These are phyloP conservation scores for Erythrobasidium hasegawianum DNA, from an alignment of 1,284 basidiomycete species.

Conservation along the genomic window DNA sequence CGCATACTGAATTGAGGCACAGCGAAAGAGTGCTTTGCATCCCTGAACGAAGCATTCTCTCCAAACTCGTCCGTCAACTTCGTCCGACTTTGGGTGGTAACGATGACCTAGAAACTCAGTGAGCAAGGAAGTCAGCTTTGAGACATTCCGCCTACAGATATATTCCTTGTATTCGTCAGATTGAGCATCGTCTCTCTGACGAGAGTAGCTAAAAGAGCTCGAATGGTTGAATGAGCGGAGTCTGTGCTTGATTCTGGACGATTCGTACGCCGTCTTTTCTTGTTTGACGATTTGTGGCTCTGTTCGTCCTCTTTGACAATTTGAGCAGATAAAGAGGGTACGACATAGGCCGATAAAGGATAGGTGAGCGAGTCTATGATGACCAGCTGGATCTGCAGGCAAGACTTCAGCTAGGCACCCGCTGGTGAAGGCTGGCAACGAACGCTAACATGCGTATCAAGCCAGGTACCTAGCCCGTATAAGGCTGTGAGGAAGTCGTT, in stretches of 20 bases:
- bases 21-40: conserved; percentile 32
- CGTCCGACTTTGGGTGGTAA: conserved; percentile 29
- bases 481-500: conserved; percentile 24
- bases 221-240: conserved; percentile 7
- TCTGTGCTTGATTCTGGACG: conserved; percentile 3
- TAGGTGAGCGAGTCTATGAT: conserved; percentile 33
- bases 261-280: conserved; percentile 9
- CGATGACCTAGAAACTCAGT: conserved; percentile 12
- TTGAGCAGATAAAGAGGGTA: conserved; percentile 27
- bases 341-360: conserved; percentile 23
- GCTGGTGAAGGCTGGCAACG: not conserved
- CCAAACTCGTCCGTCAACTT: conserved; percentile 31
- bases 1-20: conserved; percentile 26
- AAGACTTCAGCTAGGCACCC: not conserved
- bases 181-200: conserved; percentile 20
- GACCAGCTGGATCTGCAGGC: conserved; percentile 28
- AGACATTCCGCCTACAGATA: conserved; percentile 14
- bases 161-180: conserved; percentile 8
- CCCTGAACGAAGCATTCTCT: conserved; percentile 4
- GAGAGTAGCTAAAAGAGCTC: not conserved
- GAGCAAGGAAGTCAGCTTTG: not conserved
- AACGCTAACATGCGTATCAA: conserved; percentile 5
- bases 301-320: conserved; percentile 3
- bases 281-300: not conserved
- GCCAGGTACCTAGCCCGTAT: not conserved